These are phyloP conservation scores for Auricularia auricula-judae DNA, from an alignment of 768 basidiomycete species.

Conservation along the genomic window DNA sequence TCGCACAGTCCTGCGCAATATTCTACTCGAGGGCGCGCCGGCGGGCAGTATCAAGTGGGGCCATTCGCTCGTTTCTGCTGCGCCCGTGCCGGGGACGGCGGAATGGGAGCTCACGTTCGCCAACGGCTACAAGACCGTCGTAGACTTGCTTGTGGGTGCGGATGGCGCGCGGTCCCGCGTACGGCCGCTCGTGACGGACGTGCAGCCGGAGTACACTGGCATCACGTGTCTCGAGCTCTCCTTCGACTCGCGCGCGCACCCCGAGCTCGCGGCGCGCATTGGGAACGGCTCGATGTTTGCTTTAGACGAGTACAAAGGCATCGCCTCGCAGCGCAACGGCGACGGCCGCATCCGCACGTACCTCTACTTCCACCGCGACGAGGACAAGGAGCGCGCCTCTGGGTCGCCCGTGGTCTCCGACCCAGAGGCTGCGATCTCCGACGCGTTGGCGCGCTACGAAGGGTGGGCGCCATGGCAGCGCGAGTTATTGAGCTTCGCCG, in stretches of 20 bases:
- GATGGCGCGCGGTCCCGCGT: conserved; percentile 31
- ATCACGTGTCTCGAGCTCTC: conserved; percentile 13
- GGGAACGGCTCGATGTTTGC: conserved; percentile 20
- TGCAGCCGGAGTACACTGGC: conserved; percentile 24
- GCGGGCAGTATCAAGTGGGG: conserved; percentile 7
- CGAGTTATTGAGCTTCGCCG: neutral
- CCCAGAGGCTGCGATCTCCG: neutral
- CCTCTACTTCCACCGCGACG: neutral
- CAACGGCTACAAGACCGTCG: neutral
- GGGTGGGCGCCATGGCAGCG: neutral
- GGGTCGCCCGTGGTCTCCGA: neutral
- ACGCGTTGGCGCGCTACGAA: neutral
- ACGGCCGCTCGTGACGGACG: conserved; percentile 21
- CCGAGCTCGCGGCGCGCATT: conserved; percentile 15
- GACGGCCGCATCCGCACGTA: conserved; percentile 17
- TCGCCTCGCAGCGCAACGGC: conserved; percentile 23
- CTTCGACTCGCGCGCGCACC: conserved; percentile 13
- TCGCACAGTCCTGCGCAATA: conserved; percentile 2
- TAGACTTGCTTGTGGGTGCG: conserved; percentile 23
- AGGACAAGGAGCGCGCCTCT: neutral
- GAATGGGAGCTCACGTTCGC: neutral
- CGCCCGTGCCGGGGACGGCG: neutral
- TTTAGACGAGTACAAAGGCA: conserved; percentile 13
- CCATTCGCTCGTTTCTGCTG: neutral
- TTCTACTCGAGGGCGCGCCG: conserved; percentile 9